phyloP scores from a whole-genome alignment of 805 yeast species.

The Kregervanrija delftensis region DNA sequence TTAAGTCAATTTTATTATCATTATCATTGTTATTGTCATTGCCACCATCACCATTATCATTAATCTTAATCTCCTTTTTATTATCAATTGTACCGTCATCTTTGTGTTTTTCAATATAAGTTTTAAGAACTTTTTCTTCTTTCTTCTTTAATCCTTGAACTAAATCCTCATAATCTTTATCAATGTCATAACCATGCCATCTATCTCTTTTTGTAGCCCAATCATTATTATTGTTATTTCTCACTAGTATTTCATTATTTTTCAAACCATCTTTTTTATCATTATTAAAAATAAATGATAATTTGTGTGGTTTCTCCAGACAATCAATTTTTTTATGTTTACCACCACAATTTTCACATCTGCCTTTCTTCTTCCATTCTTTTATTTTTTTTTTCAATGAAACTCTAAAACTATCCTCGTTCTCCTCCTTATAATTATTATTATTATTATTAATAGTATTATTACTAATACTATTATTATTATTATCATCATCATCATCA shows the following conservation, averaged over 20 bases:
- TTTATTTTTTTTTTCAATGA: conserved; percentile 1
- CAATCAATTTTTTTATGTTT: conserved; percentile 47
- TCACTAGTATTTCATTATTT: background rate
- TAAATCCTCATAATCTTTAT: conserved; percentile 49
- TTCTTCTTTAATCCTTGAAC: conserved; percentile 39
- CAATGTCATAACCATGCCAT: conserved; percentile 72
- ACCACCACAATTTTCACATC: conserved; percentile 57
- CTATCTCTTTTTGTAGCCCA: conserved; percentile 74
- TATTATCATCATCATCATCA: conserved; percentile 7
- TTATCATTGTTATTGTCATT: conserved; percentile 35
- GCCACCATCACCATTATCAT: conserved; percentile 12
- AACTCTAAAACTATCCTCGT: background rate
- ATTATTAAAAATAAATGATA: conserved; percentile 27
- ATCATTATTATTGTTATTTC: conserved; percentile 19
- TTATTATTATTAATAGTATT: conserved; percentile 5
- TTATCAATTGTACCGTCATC: background rate
- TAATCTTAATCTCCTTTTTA: conserved; percentile 9
- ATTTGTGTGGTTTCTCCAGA: conserved; percentile 47
- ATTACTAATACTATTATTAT: too few relatives aligned
- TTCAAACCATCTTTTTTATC: conserved; percentile 12
- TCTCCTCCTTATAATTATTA: background rate
- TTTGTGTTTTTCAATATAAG: conserved; percentile 6
- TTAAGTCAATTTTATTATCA: conserved; percentile 31
- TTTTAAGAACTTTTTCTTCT: conserved; percentile 22
- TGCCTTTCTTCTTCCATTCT: conserved; percentile 24